phyloP scores from a whole-genome alignment of 257 asterid species.

The Nicotiana undulata region DNA sequence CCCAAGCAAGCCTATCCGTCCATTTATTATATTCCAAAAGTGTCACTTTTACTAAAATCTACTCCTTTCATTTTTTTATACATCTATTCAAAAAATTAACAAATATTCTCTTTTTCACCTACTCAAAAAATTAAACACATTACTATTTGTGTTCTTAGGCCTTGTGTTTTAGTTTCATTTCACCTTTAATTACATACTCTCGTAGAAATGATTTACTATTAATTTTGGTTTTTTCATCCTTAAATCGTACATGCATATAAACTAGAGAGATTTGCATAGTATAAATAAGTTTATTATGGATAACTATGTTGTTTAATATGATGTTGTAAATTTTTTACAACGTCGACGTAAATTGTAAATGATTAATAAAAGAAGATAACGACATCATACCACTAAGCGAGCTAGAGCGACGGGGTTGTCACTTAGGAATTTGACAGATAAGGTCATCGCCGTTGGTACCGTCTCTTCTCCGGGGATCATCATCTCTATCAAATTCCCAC shows the following conservation, averaged over 20 bases:
- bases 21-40: conserved; percentile 10
- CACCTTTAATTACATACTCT: not conserved
- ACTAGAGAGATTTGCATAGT: not conserved
- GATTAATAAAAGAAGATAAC: not conserved
- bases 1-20: conserved; percentile 22
- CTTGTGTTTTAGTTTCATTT: not conserved
- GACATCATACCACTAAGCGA: conserved; percentile 51
- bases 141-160: too few relatives aligned
- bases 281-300: too few relatives aligned
- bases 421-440: conserved; percentile 67
- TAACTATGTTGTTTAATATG: too few relatives aligned
- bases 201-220: too few relatives aligned
- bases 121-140: too few relatives aligned
- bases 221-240: too few relatives aligned
- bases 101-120: not conserved
- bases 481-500: conserved; percentile 77
- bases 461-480: conserved; percentile 98
- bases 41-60: not conserved
- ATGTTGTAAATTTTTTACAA: too few relatives aligned
- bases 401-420: conserved; percentile 61
- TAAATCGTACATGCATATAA: not conserved
- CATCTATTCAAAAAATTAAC: too few relatives aligned
- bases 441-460: conserved; percentile 75
- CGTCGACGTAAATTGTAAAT: not conserved
- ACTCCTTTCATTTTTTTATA: not conserved